Base-by-base conservation (phyloP, 345 rosid genomes). In the Angophora floribunda region DNA sequence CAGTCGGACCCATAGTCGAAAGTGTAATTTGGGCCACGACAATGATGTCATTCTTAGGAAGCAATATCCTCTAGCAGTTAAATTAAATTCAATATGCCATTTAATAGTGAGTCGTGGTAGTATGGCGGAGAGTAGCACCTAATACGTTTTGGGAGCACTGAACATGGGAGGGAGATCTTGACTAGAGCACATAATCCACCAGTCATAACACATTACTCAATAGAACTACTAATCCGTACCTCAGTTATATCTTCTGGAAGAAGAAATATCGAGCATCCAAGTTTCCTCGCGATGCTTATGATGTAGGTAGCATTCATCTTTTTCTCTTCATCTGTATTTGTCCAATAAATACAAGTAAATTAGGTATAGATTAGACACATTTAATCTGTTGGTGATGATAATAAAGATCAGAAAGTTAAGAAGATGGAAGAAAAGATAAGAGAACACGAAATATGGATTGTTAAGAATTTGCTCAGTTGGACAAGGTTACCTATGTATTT, bases 301-400 rank as follows among this genome's bases (percentile, higher is more conserved):
- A 98, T 95, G 90, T 98, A 96, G 85, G 97, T 93, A 30, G 99
- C 99, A 85, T 98, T 98, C 99, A 97, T 98, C 95, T 93, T 98
- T 91, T 97, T 96, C 97, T 95, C 95, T 88, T 97, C 99, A 86
- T 95, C 98, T 98, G 88, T 89, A 90, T 82, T 85, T 32, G 2
- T 50, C 63, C 85, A 88, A 75, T 88, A 86, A 86, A 87, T 19
- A 19, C 84, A 41, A 44, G 84, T 75, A 75, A 19, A 75, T 41
- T 36, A 41, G 49, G 82, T 75, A 26, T 36, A 41, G 49, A 75
- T 75, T 17, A 75, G 84, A 75, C 49, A 75, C 4, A 41, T 75
- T 19, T 41, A 75, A 75, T 8, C 19, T 12, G 8, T 19, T 75
- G 49, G 41, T 75, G 49, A 36, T 75, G 49, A 75, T 44, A 36